Evolutionary conservation across 2,329 filamentous ascomycete genomes (phyloP).

Genomic region (Calonectria pseudoreteaudii): DNA sequence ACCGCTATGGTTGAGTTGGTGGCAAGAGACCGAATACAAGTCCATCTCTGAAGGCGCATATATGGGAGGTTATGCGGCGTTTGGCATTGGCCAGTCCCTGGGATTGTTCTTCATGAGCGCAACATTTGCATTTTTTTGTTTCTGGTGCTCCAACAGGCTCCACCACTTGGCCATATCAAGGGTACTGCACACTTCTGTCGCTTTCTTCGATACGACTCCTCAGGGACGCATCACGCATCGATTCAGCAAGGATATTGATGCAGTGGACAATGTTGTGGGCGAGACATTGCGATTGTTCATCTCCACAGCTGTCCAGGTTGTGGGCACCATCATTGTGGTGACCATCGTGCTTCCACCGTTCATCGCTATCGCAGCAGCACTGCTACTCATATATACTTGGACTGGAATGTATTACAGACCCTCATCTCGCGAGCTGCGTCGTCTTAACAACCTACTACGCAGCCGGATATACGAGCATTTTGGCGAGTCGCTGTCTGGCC

Average conservation of each 20-base stretch:
- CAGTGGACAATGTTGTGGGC: neutral
- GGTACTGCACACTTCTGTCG: slow-evolving; percentile 48
- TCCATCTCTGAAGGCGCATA: neutral
- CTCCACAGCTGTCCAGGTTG: neutral
- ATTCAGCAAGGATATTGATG: neutral
- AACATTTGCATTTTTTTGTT: slow-evolving; percentile 58
- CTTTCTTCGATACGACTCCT: slow-evolving; percentile 36
- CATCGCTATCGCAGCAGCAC: neutral
- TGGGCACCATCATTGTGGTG: neutral
- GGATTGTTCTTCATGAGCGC: slow-evolving; percentile 73
- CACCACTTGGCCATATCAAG: slow-evolving; percentile 27
- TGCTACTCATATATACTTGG: neutral
- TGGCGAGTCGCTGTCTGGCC: neutral
- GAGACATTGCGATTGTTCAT: neutral
- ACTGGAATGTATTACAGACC: neutral
- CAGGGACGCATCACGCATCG: neutral
- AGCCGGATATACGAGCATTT: neutral
- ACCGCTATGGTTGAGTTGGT: neutral
- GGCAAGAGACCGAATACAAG: neutral
- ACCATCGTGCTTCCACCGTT: neutral
- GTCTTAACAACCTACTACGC: neutral
- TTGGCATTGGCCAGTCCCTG: slow-evolving; percentile 57
- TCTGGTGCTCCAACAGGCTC: slow-evolving; percentile 60
- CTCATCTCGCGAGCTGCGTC: neutral
- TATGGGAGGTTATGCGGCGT: neutral